Evolutionary conservation across 441 rosid genomes (phyloP).

Genomic region (Erodium trifolium): DNA sequence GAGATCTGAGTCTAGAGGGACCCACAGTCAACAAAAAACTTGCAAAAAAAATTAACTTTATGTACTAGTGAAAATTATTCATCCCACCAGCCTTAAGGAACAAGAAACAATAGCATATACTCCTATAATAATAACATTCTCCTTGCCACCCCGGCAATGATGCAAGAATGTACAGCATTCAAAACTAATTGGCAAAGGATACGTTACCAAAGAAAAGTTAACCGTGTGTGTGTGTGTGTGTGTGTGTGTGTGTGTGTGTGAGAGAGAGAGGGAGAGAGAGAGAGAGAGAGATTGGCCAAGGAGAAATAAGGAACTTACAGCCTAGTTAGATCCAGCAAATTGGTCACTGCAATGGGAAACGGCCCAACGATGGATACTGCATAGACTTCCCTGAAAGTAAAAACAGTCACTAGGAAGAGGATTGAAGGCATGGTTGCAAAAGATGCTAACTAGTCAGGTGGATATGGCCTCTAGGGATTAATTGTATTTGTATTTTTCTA

Average conservation of each 20-base stretch:
- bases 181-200: not conserved
- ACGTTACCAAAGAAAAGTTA: not conserved
- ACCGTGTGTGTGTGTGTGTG: too few relatives aligned
- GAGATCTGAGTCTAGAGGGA: not conserved
- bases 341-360: slow-evolving; percentile 70
- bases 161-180: not conserved
- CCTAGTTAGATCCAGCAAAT: slow-evolving; percentile 59
- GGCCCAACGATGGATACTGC: slow-evolving; percentile 75
- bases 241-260: too few relatives aligned
- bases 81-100: not conserved
- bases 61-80: not conserved
- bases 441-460: too few relatives aligned
- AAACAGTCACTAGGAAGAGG: not conserved
- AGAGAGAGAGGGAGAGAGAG: not conserved
- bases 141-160: not conserved
- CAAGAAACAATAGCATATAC: not conserved
- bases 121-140: not conserved
- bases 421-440: too few relatives aligned
- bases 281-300: too few relatives aligned
- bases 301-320: slow-evolving; percentile 35
- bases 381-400: slow-evolving; percentile 57
- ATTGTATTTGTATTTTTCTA: too few relatives aligned
- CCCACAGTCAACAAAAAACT: not conserved
- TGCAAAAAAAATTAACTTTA: not conserved
- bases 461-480: too few relatives aligned